A percentile compares a stretch with the other conserved stretches of the same genome.
Conservation (phyloP, 2,329 filamentous ascomycete species). For the Fusarium palustre region DNA sequence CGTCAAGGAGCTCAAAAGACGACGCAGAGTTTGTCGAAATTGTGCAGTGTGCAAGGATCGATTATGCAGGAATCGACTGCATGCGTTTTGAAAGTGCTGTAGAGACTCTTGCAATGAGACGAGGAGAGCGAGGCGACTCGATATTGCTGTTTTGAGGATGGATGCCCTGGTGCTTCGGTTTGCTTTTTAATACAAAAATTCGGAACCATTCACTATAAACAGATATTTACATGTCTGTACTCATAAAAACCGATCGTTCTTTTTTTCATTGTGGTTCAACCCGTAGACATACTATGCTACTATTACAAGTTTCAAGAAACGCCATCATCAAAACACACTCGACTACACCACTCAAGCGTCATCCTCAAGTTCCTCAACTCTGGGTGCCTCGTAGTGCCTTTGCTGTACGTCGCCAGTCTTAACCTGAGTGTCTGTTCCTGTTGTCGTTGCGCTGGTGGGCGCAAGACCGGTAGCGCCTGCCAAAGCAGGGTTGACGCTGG, state of each 20-base stretch:
- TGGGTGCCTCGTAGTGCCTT: conserved; percentile 63
- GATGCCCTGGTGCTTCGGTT: conserved; percentile 36
- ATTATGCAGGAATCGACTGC: neutral
- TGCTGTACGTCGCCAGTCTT: conserved; percentile 57
- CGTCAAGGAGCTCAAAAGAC: conserved; percentile 6
- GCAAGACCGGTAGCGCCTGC: conserved; percentile 64
- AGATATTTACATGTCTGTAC: neutral
- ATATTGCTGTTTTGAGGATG: conserved; percentile 37
- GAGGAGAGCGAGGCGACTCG: conserved; percentile 46
- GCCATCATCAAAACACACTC: conserved; percentile 36
- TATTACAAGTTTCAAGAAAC: conserved; percentile 46
- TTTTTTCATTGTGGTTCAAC: conserved; percentile 25
- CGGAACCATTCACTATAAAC: neutral
- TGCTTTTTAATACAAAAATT: conserved; percentile 40
- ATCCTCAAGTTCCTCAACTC: conserved; percentile 65
- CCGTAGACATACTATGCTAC: conserved; percentile 34
- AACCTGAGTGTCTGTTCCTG: conserved; percentile 67
- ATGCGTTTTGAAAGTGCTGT: conserved; percentile 22
- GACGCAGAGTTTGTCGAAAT: neutral
- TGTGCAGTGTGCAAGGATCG: neutral
- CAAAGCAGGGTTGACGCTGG: conserved; percentile 57
- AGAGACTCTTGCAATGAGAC: conserved; percentile 26
- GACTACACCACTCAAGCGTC: conserved; percentile 55
- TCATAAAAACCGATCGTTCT: conserved; percentile 19
- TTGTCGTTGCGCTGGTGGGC: conserved; percentile 67